Conservation (phyloP, 495 filamentous ascomycete species). For the Aspergillus incahuasiensis region DNA sequence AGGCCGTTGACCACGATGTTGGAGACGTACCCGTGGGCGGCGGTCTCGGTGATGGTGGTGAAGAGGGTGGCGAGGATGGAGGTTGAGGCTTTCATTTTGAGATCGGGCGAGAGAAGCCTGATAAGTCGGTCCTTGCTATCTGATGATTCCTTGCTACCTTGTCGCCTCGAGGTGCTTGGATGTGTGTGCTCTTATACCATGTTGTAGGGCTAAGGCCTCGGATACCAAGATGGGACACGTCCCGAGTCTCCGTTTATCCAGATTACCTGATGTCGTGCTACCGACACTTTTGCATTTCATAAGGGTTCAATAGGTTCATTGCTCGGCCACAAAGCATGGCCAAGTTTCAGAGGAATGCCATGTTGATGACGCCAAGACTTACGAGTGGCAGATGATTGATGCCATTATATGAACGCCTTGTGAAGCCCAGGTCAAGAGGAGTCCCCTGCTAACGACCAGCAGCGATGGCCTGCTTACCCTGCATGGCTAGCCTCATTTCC, state of each 20-base stretch:
- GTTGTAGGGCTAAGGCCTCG: background rate
- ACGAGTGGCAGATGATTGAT: background rate
- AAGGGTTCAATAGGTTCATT: too few species aligned
- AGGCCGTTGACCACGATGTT: constrained; percentile 51
- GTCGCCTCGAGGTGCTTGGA: too few species aligned
- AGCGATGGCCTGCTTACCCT: background rate
- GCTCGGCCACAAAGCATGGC: too few species aligned
- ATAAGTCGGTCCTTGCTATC: background rate
- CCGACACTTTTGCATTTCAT: background rate
- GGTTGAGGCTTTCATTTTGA: background rate
- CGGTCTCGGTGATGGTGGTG: constrained; percentile 22
- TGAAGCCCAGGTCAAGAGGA: background rate
- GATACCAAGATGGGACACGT: background rate
- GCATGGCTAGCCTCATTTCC: constrained; percentile 1
- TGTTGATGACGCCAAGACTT: background rate
- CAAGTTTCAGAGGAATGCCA: background rate
- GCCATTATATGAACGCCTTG: background rate
- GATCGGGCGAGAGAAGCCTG: too few species aligned
- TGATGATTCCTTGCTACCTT: too few species aligned
- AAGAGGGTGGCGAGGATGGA: constrained; percentile 10
- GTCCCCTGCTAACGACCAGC: background rate
- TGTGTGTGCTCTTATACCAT: too few species aligned
- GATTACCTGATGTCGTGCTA: too few species aligned
- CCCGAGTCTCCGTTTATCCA: too few species aligned
- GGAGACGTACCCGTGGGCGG: constrained; percentile 49